These are phyloP conservation scores for Wolfiporia cocos DNA, from an alignment of 1,284 basidiomycete genomes.

Conservation along the genomic window DNA sequence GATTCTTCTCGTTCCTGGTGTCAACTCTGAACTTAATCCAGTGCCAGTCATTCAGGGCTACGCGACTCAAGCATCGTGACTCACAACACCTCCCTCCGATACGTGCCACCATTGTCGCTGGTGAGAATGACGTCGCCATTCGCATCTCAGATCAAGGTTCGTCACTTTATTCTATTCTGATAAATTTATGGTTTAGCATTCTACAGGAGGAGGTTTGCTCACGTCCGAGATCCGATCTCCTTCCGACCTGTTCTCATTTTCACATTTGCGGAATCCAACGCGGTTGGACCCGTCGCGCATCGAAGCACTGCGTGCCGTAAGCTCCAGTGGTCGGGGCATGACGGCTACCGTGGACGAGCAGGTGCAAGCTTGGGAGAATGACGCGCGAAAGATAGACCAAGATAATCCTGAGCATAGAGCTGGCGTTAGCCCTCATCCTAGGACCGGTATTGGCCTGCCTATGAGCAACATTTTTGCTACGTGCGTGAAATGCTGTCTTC, in stretches of 20 bases:
- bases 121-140: conserved; percentile 65
- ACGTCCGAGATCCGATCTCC: conserved; percentile 49
- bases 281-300: conserved; percentile 64
- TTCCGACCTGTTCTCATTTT: conserved; percentile 78
- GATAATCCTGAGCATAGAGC: conserved; percentile 38
- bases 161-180: conserved; percentile 6
- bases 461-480: conserved; percentile 85
- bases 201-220: conserved; percentile 62
- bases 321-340: conserved; percentile 55
- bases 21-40: not conserved
- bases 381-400: conserved; percentile 17
- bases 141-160: conserved; percentile 84
- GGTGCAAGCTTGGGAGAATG: conserved; percentile 43
- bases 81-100: conserved; percentile 46
- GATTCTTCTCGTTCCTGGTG: not conserved
- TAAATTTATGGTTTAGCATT: conserved; percentile 2
- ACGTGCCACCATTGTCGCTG: conserved; percentile 67
- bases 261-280: conserved; percentile 68
- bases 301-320: conserved; percentile 62
- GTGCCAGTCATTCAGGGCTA: conserved; percentile 63
- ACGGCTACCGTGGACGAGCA: conserved; percentile 75
- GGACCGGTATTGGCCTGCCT: conserved; percentile 75
- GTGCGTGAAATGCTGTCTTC: conserved; percentile 26
- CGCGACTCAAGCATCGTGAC: conserved; percentile 42
- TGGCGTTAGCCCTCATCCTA: conserved; percentile 47